These are phyloP conservation scores for Penicillium paxilli DNA, from an alignment of 495 filamentous ascomycete genomes.

Conservation along the genomic window DNA sequence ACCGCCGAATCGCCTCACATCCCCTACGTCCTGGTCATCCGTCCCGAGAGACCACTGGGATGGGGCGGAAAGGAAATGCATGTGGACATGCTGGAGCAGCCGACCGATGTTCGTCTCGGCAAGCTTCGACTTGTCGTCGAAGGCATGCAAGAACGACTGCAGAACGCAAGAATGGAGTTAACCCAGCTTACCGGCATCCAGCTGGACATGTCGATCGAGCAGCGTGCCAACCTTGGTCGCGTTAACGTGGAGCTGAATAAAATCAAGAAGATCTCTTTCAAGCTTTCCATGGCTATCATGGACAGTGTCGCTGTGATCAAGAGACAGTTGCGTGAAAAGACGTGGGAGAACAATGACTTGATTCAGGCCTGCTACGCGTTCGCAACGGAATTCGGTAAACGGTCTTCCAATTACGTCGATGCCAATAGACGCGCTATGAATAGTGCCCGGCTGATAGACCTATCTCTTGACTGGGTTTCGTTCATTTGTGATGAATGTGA, in stretches of 20 bases:
- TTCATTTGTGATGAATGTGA: constrained; percentile 98
- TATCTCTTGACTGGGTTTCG: constrained; percentile 94
- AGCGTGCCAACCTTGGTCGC: constrained; percentile 87
- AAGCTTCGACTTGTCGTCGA: constrained; percentile 88
- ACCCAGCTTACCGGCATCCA: constrained; percentile 73
- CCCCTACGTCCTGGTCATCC: constrained; percentile 83
- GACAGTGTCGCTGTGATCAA: constrained; percentile 93
- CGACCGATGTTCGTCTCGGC: constrained; percentile 81
- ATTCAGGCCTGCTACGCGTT: constrained; percentile 99
- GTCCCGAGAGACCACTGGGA: constrained; percentile 71
- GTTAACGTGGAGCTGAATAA: constrained; percentile 90
- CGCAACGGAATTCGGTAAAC: constrained; percentile 94
- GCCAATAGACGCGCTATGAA: constrained; percentile 92
- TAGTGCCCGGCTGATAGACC: constrained; percentile 87
- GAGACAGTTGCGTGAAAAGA: constrained; percentile 67
- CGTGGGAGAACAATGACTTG: constrained; percentile 87
- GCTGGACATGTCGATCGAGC: constrained; percentile 84
- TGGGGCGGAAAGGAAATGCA: constrained; percentile 83
- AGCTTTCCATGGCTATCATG: constrained; percentile 98
- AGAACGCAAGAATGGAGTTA: constrained; percentile 75
- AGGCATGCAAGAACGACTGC: constrained; percentile 75
- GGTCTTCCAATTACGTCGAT: constrained; percentile 91
- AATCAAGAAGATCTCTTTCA: constrained; percentile 94
- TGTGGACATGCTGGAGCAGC: constrained; percentile 70
- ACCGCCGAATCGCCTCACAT: constrained; percentile 65